Conservation (phyloP, 1,284 basidiomycete genomes). For the Pseudozyma thailandica region DNA sequence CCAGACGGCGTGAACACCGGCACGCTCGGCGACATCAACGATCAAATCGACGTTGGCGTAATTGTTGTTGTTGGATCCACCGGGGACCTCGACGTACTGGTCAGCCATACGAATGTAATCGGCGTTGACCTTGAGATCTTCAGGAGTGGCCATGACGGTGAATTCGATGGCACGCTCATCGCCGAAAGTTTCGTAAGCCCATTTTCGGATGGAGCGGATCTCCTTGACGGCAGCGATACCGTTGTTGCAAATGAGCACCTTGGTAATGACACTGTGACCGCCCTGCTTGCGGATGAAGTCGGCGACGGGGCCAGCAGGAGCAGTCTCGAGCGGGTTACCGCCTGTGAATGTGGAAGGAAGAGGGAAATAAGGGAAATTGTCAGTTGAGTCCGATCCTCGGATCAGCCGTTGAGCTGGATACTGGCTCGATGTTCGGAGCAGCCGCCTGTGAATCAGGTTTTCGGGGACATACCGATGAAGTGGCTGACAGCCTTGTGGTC, state of each 20-base stretch:
- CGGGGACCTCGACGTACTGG: slow-evolving; percentile 97
- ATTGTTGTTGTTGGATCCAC: slow-evolving; percentile 99
- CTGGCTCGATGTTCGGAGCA: neutral
- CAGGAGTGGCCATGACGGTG: slow-evolving; percentile 99
- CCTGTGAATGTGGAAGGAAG: slow-evolving; percentile 72
- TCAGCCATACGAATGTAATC: slow-evolving; percentile 99
- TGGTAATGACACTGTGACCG: slow-evolving; percentile 98
- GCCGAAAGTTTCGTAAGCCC: slow-evolving; percentile 99
- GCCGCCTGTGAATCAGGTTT: neutral
- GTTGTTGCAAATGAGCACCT: slow-evolving; percentile 75
- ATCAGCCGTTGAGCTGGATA: neutral
- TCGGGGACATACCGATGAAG: slow-evolving; percentile 61
- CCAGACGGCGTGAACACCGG: slow-evolving; percentile 99
- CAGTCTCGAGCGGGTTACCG: slow-evolving; percentile 88
- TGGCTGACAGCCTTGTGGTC: slow-evolving; percentile 62
- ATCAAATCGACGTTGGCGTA: slow-evolving; percentile 99
- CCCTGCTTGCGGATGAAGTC: slow-evolving; percentile 93
- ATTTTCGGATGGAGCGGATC: slow-evolving; percentile 97
- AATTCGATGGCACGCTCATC: slow-evolving; percentile 96
- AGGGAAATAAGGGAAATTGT: neutral
- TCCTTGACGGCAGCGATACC: slow-evolving; percentile 99
- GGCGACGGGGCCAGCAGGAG: slow-evolving; percentile 80
- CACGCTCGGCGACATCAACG: slow-evolving; percentile 95
- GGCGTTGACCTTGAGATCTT: slow-evolving; percentile 94
- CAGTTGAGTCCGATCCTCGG: neutral